A percentile compares a stretch with the other conserved stretches of the same genome.
phyloP scores from a whole-genome alignment of 2,329 filamentous ascomycete species.

The Emmonsiellopsis sp. region DNA sequence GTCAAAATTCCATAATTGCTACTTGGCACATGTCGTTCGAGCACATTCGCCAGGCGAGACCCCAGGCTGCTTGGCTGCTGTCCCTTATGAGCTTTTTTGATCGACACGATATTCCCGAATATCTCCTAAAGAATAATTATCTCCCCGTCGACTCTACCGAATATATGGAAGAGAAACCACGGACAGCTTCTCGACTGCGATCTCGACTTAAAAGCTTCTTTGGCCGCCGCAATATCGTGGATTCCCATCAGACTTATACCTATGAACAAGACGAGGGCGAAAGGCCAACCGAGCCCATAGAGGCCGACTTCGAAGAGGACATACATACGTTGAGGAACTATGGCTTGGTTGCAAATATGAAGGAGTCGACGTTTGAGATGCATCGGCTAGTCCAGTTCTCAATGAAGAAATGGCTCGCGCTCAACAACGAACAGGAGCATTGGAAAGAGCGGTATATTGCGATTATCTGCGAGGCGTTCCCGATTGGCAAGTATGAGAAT shows the following conservation, averaged over 20 bases:
- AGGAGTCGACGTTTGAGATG: slow-evolving; percentile 16
- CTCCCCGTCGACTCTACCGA: slow-evolving; percentile 9
- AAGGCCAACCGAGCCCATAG: not conserved
- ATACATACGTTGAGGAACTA: slow-evolving; percentile 14
- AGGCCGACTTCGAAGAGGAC: slow-evolving; percentile 15
- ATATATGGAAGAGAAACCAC: not conserved
- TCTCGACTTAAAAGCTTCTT: not conserved
- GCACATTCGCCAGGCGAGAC: slow-evolving; percentile 15
- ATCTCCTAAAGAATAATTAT: slow-evolving; percentile 11
- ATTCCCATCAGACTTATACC: too few relatives aligned
- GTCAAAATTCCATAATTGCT: slow-evolving; percentile 22
- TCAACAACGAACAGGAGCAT: slow-evolving; percentile 14
- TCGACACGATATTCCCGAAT: slow-evolving; percentile 18
- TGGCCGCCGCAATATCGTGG: not conserved
- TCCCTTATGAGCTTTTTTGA: slow-evolving; percentile 23
- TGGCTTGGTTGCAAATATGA: slow-evolving; percentile 13
- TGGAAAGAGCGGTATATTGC: slow-evolving; percentile 19
- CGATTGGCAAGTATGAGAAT: slow-evolving; percentile 16
- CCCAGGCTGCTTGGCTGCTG: slow-evolving; percentile 17
- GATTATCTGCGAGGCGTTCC: slow-evolving; percentile 15
- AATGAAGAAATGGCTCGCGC: slow-evolving; percentile 19
- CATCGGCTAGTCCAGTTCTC: slow-evolving; percentile 21
- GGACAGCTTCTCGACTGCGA: not conserved
- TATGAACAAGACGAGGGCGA: too few relatives aligned
- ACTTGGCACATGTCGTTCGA: slow-evolving; percentile 28